Evolutionary conservation across 805 yeast genomes (phyloP), one percentile per base, ranked within the genome.

Genomic region (Barnettozyma vustinii): DNA sequence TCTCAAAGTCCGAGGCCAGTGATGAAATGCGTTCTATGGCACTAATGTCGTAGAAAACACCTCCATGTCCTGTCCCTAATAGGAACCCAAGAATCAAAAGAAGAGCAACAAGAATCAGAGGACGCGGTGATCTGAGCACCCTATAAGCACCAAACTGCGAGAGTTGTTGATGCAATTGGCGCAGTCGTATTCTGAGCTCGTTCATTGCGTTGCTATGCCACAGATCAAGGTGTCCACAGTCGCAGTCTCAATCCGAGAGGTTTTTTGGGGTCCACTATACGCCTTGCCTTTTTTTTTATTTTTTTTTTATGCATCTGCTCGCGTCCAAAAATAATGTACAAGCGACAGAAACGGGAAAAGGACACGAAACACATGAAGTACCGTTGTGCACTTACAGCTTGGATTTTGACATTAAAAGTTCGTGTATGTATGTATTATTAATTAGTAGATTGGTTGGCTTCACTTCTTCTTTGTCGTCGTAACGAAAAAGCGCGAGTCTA

Each of bases 401-500:
- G 16, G 16, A 30, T 30, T 12, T 21, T 15, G 30, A n/a, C 33
- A 15, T 30, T 37, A 18, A 23, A 21, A n/a, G 42, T 39, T 39
- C 39, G 39, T 36, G 10, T 36, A 18, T 41, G 26, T 27, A 16
- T 16, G n/a, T n/a, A n/a, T 33, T 30, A 23, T 36, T 36, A 18
- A 19, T 36, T 30, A 30, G 33, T 30, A 30, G 16, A 36, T 36
- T 36, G 16, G 21, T 36, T 36, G 6, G 33, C 5, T 30, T 30
- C 8, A 30, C 33, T 30, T 21, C 18, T 42, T 36, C 15, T 43
- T 45, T 5, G 60, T 53, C 10, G 64, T 56, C 10, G 57, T 51
- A 15, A 56, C 55, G 30, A 72, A 72, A 55, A 59, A 72, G 47
- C 59, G 65, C 42, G 71, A 67, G 41, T 71, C 69, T 48, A 66